Percentiles rank a stretch among this genome's conserved stretches.
phyloP scores from a whole-genome alignment of 148 eudicot genomes.

The Amaranthus palmeri region DNA sequence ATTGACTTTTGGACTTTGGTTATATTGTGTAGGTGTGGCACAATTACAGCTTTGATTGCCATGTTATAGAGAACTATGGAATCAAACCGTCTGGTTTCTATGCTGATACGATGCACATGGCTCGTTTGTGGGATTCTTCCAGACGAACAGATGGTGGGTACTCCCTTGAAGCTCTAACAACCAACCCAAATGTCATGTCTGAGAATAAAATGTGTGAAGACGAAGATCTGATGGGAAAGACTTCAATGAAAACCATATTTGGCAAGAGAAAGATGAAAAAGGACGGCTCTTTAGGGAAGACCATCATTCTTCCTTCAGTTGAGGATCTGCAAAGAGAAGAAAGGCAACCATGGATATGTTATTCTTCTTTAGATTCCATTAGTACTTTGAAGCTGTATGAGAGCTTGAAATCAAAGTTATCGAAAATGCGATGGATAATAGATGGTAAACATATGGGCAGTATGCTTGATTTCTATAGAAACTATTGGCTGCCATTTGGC shows the following conservation, averaged over 20 bases:
- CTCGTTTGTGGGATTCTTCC: conserved; percentile 90
- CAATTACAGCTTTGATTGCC: conserved; percentile 97
- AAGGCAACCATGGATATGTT: conserved; percentile 73
- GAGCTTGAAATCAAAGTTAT: conserved; percentile 61
- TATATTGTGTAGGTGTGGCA: conserved; percentile 84
- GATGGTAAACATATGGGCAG: conserved; percentile 47
- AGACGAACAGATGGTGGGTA: conserved; percentile 82
- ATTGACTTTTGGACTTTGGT: conserved; percentile 8
- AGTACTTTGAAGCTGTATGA: conserved; percentile 90
- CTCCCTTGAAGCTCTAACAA: conserved; percentile 85
- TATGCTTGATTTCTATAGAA: conserved; percentile 65
- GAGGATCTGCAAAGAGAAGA: conserved; percentile 77
- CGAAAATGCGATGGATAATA: conserved; percentile 51
- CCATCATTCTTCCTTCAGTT: conserved; percentile 62
- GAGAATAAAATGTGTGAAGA: conserved; percentile 31
- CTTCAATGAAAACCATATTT: conserved; percentile 89
- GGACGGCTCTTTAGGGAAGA: conserved; percentile 87
- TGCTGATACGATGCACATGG: conserved; percentile 99
- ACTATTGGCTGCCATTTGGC: conserved; percentile 93
- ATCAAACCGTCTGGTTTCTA: conserved; percentile 75
- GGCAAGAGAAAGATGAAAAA: conserved; percentile 71
- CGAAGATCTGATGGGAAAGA: conserved; percentile 60
- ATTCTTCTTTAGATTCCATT: conserved; percentile 83
- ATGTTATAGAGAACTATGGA: conserved; percentile 80
- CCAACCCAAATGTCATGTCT: conserved; percentile 55